A percentile compares a stretch with the other conserved stretches of the same genome.
phyloP scores from a whole-genome alignment of 345 rosid species.

The Cardamine occulta region DNA sequence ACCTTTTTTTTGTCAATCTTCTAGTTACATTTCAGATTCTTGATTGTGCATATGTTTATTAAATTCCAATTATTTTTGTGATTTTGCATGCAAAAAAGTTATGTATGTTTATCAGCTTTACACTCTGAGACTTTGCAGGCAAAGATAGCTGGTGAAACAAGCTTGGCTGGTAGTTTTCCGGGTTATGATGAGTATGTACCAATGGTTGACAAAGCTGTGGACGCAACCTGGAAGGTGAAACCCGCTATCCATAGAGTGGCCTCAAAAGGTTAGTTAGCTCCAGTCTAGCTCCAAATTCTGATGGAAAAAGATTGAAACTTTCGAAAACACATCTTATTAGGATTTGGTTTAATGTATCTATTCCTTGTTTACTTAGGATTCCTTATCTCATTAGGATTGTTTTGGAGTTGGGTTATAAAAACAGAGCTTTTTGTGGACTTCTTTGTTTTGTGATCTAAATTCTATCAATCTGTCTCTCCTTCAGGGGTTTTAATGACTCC shows the following conservation, averaged over 20 bases:
- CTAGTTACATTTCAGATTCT: conserved; percentile 18
- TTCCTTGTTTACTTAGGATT: conserved; percentile 6
- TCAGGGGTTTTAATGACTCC: conserved; percentile 36
- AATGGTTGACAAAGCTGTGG: conserved; percentile 97
- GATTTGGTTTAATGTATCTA: background rate
- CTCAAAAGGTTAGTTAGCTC: conserved; percentile 63
- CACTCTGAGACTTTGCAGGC: conserved; percentile 55
- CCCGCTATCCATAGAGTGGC: conserved; percentile 50
- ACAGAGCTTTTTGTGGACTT: background rate
- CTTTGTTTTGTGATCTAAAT: conserved; percentile 16
- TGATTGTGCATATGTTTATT: conserved; percentile 11
- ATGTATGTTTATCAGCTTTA: background rate
- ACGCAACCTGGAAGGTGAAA: conserved; percentile 85
- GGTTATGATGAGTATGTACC: conserved; percentile 99
- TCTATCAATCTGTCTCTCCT: conserved; percentile 6
- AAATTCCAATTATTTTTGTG: background rate
- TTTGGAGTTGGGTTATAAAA: background rate
- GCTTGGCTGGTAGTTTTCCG: conserved; percentile 63
- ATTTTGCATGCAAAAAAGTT: background rate
- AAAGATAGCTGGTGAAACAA: conserved; percentile 68
- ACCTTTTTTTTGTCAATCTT: background rate
- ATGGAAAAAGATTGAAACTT: conserved; percentile 18
- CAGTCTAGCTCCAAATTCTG: background rate
- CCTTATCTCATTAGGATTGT: conserved; percentile 11
- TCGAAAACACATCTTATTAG: background rate